Evolutionary conservation across 345 rosid genomes (phyloP).

Genomic region (Citrus unshiu): DNA sequence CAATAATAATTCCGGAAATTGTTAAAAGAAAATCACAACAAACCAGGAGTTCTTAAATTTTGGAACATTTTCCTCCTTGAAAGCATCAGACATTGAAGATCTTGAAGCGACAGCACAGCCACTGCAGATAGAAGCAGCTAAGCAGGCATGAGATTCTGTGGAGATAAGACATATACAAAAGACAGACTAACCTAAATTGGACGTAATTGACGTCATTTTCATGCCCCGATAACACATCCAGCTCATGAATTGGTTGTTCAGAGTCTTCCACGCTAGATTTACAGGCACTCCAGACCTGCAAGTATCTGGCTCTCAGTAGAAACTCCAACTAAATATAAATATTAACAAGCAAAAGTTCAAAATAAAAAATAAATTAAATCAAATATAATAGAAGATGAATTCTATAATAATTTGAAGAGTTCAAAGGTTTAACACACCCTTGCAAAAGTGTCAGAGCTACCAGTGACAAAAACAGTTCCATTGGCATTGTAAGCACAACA

Average conservation of each 20-base stretch:
- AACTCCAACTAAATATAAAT: constrained; percentile 17
- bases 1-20: constrained; percentile 13
- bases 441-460: constrained; percentile 95
- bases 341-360: constrained; percentile 15
- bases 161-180: not conserved
- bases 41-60: constrained; percentile 93
- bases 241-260: constrained; percentile 83
- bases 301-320: constrained; percentile 19
- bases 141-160: constrained; percentile 6
- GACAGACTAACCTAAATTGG: constrained; percentile 72
- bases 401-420: constrained; percentile 10
- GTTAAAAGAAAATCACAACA: constrained; percentile 15
- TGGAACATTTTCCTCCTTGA: constrained; percentile 84
- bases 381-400: not conserved
- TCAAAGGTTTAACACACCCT: constrained; percentile 62
- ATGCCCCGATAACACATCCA: constrained; percentile 89
- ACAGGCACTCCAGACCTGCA: constrained; percentile 97
- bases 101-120: constrained; percentile 88
- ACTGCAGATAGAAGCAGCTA: constrained; percentile 49
- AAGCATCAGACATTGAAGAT: constrained; percentile 60
- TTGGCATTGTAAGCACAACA: constrained; percentile 95
- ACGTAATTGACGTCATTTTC: constrained; percentile 98
- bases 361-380: not conserved
- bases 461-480: constrained; percentile 98
- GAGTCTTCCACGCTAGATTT: constrained; percentile 57